Percentiles rank a stretch among this genome's conserved stretches.
Conservation (phyloP, 2,329 filamentous ascomycete species). For the Corynespora cassiicola region DNA sequence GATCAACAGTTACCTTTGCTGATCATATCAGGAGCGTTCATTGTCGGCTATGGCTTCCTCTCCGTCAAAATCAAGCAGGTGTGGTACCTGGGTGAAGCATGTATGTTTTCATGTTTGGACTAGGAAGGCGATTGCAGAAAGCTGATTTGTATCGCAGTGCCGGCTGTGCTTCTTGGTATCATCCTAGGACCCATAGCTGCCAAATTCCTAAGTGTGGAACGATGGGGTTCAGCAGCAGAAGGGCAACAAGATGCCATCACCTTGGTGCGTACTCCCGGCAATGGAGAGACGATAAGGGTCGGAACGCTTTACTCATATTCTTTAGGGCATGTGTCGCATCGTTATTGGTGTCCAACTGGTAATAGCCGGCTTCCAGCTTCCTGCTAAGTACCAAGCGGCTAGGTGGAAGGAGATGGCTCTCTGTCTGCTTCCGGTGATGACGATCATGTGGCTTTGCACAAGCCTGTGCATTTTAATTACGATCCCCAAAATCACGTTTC, state of each 20-base stretch:
- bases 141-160: too few relatives aligned
- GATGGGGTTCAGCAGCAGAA: conserved; percentile 44
- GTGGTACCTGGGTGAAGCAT: conserved; percentile 63
- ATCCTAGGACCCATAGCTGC: conserved; percentile 62
- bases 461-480: conserved; percentile 62
- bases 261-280: conserved; percentile 44
- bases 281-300: background rate
- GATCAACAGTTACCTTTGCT: background rate
- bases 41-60: conserved; percentile 56
- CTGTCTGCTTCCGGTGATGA: conserved; percentile 66
- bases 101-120: conserved; percentile 46
- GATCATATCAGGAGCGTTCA: conserved; percentile 51
- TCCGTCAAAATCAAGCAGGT: conserved; percentile 61
- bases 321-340: conserved; percentile 59
- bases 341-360: conserved; percentile 69
- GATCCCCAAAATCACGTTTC: conserved; percentile 61
- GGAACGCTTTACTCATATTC: background rate
- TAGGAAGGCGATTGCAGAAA: too few relatives aligned
- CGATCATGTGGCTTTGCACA: conserved; percentile 67
- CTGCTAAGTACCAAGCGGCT: conserved; percentile 59
- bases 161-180: conserved; percentile 60
- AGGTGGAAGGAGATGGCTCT: conserved; percentile 62
- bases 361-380: conserved; percentile 68
- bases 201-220: conserved; percentile 57
- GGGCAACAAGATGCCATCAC: conserved; percentile 49